These are phyloP conservation scores for Candida vartiovaarae DNA, from an alignment of 805 yeast species.

Conservation along the genomic window DNA sequence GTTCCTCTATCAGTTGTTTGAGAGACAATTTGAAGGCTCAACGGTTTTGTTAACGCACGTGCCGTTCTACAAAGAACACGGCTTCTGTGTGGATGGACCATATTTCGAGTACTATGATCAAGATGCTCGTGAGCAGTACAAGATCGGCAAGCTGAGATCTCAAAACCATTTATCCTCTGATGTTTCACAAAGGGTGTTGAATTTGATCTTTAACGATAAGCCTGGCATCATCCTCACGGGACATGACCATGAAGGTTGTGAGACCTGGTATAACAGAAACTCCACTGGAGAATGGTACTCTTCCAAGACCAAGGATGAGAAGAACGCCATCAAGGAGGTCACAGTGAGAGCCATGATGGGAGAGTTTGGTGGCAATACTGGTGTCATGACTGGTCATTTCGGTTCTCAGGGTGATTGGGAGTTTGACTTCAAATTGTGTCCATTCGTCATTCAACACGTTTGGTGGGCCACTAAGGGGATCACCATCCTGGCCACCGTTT, in stretches of 20 bases:
- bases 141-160: conserved; percentile 64
- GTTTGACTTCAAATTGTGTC: conserved; percentile 67
- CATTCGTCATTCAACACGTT: conserved; percentile 79
- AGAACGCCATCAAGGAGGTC: conserved; percentile 54
- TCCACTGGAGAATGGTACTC: conserved; percentile 52
- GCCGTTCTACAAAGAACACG: conserved; percentile 77
- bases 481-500: conserved; percentile 32
- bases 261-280: conserved; percentile 50
- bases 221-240: conserved; percentile 86
- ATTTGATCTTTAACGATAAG: conserved; percentile 59
- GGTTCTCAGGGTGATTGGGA: conserved; percentile 45
- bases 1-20: conserved; percentile 56
- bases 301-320: conserved; percentile 30
- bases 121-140: conserved; percentile 54
- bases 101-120: conserved; percentile 51
- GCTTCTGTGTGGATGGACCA: conserved; percentile 87
- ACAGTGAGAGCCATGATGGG: conserved; percentile 97
- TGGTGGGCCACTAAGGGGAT: conserved; percentile 89
- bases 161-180: conserved; percentile 79
- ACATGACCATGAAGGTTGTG: conserved; percentile 96
- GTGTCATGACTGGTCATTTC: conserved; percentile 72
- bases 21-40: conserved; percentile 59
- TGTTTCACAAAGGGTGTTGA: conserved; percentile 58
- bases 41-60: conserved; percentile 84
- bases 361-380: conserved; percentile 85